A percentile compares a stretch with the other conserved stretches of the same genome.
Conservation (phyloP, 805 yeast species). For the Kockiozyma suomiensis region DNA sequence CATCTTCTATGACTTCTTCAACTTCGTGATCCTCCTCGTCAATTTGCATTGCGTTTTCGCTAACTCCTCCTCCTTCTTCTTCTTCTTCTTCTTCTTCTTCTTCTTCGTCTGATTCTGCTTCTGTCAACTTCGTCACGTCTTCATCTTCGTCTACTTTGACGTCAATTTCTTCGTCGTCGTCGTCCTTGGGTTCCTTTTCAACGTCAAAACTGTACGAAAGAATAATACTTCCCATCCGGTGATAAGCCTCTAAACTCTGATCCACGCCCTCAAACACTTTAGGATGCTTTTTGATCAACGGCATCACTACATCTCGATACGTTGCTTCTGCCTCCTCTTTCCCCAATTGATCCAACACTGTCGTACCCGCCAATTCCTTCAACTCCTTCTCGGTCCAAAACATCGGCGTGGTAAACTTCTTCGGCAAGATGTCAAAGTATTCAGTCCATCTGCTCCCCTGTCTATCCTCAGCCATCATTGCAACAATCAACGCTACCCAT, state of each 20-base stretch:
- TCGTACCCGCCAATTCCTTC: conserved; percentile 63
- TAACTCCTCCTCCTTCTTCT: conserved; percentile 36
- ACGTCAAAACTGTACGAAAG: conserved; percentile 93
- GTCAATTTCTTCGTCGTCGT: too few relatives aligned
- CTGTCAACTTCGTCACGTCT: conserved; percentile 19
- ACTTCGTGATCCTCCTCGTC: conserved; percentile 32
- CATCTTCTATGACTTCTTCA: conserved; percentile 35
- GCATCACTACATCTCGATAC: conserved; percentile 53
- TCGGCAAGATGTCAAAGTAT: conserved; percentile 74
- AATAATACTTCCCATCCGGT: conserved; percentile 73
- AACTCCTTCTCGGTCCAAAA: conserved; percentile 77
- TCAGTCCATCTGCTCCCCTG: conserved; percentile 64
- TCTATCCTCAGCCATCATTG: conserved; percentile 63
- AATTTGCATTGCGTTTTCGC: conserved; percentile 1
- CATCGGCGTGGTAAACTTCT: conserved; percentile 65
- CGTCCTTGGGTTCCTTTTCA: conserved; percentile 42
- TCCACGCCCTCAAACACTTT: conserved; percentile 35
- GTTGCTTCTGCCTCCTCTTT: conserved; percentile 62
- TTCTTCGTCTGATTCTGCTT: conserved; percentile 25
- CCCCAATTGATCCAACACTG: conserved; percentile 71
- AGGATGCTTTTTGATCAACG: conserved; percentile 43
- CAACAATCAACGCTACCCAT: conserved; percentile 79
- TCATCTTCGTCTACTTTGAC: too few relatives aligned
- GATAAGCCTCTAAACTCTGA: conserved; percentile 61
- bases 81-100: conserved; percentile 43